A percentile compares a stretch with the other conserved stretches of the same genome.
phyloP scores from a whole-genome alignment of 805 yeast genomes.

The Saccharomycopsis sp. region DNA sequence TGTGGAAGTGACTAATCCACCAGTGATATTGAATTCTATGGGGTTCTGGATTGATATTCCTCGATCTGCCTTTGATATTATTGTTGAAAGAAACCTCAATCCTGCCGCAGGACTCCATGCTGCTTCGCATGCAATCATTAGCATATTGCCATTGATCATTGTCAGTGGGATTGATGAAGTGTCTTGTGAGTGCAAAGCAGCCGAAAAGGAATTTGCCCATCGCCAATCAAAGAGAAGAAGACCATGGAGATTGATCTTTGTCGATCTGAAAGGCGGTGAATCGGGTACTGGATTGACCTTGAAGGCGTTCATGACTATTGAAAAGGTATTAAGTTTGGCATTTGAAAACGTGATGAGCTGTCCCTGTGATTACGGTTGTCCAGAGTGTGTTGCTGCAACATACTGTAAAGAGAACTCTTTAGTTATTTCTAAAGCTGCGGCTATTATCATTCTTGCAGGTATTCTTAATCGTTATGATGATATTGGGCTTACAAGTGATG shows the following conservation, averaged over 20 bases:
- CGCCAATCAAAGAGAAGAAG: constrained; percentile 65
- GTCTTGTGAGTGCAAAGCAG: constrained; percentile 93
- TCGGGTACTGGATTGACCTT: constrained; percentile 74
- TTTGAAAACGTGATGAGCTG: constrained; percentile 56
- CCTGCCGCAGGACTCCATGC: constrained; percentile 95
- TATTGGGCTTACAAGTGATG: constrained; percentile 30
- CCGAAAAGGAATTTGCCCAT: constrained; percentile 88
- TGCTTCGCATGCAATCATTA: constrained; percentile 85
- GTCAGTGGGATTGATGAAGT: constrained; percentile 73
- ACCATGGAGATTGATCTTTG: constrained; percentile 82
- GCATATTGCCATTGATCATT: constrained; percentile 66
- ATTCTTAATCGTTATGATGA: constrained; percentile 45
- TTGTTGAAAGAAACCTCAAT: constrained; percentile 52
- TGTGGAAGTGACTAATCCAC: constrained; percentile 88
- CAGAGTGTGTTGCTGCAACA: constrained; percentile 78
- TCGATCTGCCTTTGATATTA: constrained; percentile 46
- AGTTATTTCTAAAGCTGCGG: constrained; percentile 85
- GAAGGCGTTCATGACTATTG: constrained; percentile 74
- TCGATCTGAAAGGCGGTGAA: constrained; percentile 77
- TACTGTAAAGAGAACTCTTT: constrained; percentile 74
- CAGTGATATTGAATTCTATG: constrained; percentile 56
- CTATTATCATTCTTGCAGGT: constrained; percentile 57
- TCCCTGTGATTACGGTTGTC: constrained; percentile 61
- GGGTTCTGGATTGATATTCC: constrained; percentile 95
- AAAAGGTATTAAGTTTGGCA: constrained; percentile 56